Percentiles rank a stretch among this genome's conserved stretches.
phyloP scores from a whole-genome alignment of 176 grass and related monocot genomes.

The Secale cereale region DNA sequence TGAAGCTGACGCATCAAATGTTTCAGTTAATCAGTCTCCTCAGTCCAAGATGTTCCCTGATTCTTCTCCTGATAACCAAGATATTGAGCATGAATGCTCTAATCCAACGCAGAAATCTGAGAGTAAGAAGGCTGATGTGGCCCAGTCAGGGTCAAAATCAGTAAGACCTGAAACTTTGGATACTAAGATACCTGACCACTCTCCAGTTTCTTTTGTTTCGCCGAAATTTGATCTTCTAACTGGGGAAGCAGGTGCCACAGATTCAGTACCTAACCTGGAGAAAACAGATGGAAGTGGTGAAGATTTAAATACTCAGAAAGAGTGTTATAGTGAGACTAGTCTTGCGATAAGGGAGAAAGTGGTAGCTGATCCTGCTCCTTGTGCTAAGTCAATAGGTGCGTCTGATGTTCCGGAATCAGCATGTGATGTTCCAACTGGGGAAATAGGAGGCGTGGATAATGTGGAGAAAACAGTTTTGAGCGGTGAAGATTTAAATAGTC shows the following conservation, averaged over 20 bases:
- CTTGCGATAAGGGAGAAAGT: slow-evolving; percentile 5
- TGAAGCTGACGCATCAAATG: slow-evolving; percentile 34
- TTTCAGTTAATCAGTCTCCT: slow-evolving; percentile 49
- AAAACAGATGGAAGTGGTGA: slow-evolving; percentile 10
- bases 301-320: slow-evolving; percentile 14
- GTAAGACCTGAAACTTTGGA: not conserved
- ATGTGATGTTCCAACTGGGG: not conserved
- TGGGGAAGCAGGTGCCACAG: slow-evolving; percentile 2
- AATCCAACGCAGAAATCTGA: slow-evolving; percentile 39
- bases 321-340: slow-evolving; percentile 14
- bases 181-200: slow-evolving; percentile 22
- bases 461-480: not conserved
- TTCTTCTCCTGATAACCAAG: slow-evolving; percentile 43
- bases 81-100: slow-evolving; percentile 37
- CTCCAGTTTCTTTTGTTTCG: slow-evolving; percentile 20
- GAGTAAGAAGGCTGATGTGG: slow-evolving; percentile 28
- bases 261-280: slow-evolving; percentile 3
- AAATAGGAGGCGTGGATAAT: not conserved
- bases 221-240: slow-evolving; percentile 19
- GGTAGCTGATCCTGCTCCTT: slow-evolving; percentile 28
- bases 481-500: not conserved
- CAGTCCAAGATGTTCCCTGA: slow-evolving; percentile 27
- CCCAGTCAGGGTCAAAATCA: slow-evolving; percentile 23
- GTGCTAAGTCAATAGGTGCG: slow-evolving; percentile 14
- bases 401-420: slow-evolving; percentile 33